phyloP scores from a whole-genome alignment of 2,329 filamentous ascomycete genomes.

The Sclerotinia spermophila region DNA sequence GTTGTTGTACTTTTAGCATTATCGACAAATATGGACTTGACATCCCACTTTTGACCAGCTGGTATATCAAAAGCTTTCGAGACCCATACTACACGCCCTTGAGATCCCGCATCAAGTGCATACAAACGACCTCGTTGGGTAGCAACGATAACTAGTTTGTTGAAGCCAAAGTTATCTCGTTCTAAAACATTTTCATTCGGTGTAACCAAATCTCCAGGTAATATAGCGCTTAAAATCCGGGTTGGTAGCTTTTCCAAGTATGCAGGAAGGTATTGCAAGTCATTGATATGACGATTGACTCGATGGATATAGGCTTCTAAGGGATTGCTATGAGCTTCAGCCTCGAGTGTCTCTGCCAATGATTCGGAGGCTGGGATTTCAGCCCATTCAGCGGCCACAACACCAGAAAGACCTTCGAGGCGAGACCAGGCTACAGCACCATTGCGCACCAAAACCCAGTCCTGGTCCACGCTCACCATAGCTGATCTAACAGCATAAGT shows the following conservation, averaged over 20 bases:
- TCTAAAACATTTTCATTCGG: slow-evolving; percentile 47
- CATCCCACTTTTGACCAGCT: slow-evolving; percentile 56
- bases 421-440: slow-evolving; percentile 77
- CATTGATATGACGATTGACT: slow-evolving; percentile 73
- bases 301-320: slow-evolving; percentile 83
- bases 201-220: slow-evolving; percentile 49
- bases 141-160: slow-evolving; percentile 77
- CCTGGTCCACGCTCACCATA: slow-evolving; percentile 60
- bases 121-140: slow-evolving; percentile 77
- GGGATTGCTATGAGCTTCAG: slow-evolving; percentile 80
- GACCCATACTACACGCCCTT: slow-evolving; percentile 74
- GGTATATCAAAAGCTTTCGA: slow-evolving; percentile 58
- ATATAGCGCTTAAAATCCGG: slow-evolving; percentile 60
- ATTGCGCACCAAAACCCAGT: slow-evolving; percentile 83
- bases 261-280: slow-evolving; percentile 71
- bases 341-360: slow-evolving; percentile 75
- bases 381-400: slow-evolving; percentile 75
- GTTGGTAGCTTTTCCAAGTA: slow-evolving; percentile 68
- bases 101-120: slow-evolving; percentile 71
- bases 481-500: slow-evolving; percentile 77
- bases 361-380: slow-evolving; percentile 70
- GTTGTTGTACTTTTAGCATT: slow-evolving; percentile 48
- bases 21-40: slow-evolving; percentile 63
- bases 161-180: slow-evolving; percentile 80
- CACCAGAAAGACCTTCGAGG: slow-evolving; percentile 75